phyloP scores from a whole-genome alignment of 225 moss, liverwort and hornwort genomes.

The Pleurozium schreberi region DNA sequence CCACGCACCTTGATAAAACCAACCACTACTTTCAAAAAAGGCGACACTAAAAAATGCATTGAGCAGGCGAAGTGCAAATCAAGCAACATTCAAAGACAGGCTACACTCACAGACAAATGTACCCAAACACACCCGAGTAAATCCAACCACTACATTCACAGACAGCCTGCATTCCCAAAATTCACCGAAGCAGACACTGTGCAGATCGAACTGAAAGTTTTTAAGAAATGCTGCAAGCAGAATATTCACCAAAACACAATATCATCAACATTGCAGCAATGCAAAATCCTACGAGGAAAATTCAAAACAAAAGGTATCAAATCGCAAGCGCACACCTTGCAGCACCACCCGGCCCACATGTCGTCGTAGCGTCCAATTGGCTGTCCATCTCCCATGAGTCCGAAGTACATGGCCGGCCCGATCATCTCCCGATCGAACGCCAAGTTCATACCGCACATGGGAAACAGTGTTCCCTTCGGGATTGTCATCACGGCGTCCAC shows the following conservation, averaged over 20 bases:
- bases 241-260: neutral
- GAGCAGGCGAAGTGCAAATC: neutral
- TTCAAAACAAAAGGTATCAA: too few species aligned
- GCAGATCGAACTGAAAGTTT: neutral
- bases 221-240: neutral
- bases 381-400: conserved; percentile 59
- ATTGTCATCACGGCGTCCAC: conserved; percentile 89
- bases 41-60: neutral
- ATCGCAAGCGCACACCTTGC: conserved; percentile 25
- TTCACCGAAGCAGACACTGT: neutral
- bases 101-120: neutral
- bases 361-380: conserved; percentile 69
- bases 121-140: neutral
- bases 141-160: neutral
- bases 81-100: neutral
- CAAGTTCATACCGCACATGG: conserved; percentile 91
- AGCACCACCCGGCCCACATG: conserved; percentile 74
- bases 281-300: too few species aligned
- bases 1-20: neutral
- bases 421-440: conserved; percentile 33
- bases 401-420: conserved; percentile 32
- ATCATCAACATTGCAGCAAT: neutral
- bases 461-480: conserved; percentile 66
- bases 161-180: neutral
- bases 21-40: neutral